Base-by-base conservation (phyloP, 23 red algal species). In the Cyanidium caldarium region DNA sequence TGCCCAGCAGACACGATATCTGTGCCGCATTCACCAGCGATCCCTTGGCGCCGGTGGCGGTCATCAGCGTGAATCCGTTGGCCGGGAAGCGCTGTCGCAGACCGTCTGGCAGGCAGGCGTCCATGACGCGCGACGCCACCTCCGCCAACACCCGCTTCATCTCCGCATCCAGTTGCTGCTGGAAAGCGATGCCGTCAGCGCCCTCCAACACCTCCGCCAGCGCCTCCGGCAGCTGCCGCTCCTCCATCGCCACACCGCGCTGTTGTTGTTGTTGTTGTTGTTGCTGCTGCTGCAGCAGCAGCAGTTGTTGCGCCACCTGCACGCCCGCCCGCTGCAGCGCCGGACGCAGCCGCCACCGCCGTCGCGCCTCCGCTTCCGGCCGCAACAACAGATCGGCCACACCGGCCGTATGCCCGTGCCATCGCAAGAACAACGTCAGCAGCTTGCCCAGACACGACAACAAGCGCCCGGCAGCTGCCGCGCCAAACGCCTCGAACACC, bases 41-140 rank as follows among this genome's bases (percentile, higher is more conserved):
- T 0, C 92, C 92, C 70, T 98, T 98, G 17, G 92, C 92, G 5
- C 92, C 92, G 17, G 80, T 98, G 42, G 57, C 84, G 23, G 92
- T 98, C 92, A 98, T 98, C 23, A 98, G 78, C 2, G 70, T 16
- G 42, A 98, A 98, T 30, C 92, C 92, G 45, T 98, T 98, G 19
- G 2, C 21, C 5, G 92, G 92, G 68, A 98, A 98, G 12, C 46
- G 67, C 40, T 95, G 87, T 16, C 45, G 21, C 34, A 46, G 19
- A 34, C 65, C 42, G 39, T 34, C 34, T 0, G 84, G 82, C 34
- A 98, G 37, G 58, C 92, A 98, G 39, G 65, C 68, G 41, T 86
- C 68, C 16, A 86, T 65, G 42, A 98, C 80, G 35, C 46, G 21
- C 15, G 84, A 85, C 30, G 83, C 56, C 28, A 88, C 46, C 14